Evolutionary conservation across 371 early-diverging fungal species (phyloP).

Genomic region (Mucor circinelloides): DNA sequence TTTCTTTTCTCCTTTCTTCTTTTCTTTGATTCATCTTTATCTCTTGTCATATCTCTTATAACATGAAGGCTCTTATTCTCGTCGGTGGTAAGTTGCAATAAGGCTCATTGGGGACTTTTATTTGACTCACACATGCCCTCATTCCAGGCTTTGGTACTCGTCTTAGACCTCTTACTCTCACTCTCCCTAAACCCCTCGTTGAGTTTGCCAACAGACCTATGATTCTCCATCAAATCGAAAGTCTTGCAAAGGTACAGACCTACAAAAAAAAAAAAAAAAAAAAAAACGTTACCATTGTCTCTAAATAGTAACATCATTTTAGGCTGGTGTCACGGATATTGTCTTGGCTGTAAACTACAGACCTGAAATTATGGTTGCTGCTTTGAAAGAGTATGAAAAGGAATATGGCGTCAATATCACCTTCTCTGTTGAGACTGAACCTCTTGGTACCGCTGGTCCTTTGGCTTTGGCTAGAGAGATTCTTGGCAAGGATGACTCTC

Average conservation of each 20-base stretch:
- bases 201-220: constrained; percentile 99
- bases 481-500: constrained; percentile 86
- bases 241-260: constrained; percentile 84
- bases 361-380: constrained; percentile 93
- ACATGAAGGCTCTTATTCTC: constrained; percentile 98
- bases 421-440: constrained; percentile 96
- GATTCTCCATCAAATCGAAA: constrained; percentile 99
- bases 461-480: constrained; percentile 92
- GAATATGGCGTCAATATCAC: constrained; percentile 91
- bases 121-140: too few relatives aligned
- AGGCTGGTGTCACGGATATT: constrained; percentile 97
- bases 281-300: neutral
- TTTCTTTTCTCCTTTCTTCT: constrained; percentile 17
- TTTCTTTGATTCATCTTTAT: constrained; percentile 1
- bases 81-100: constrained; percentile 83
- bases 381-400: constrained; percentile 85
- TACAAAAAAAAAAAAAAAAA: neutral
- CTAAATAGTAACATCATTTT: constrained; percentile 3
- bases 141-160: constrained; percentile 95
- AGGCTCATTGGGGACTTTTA: too few relatives aligned
- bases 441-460: constrained; percentile 98
- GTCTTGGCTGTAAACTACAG: constrained; percentile 99
- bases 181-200: constrained; percentile 98
- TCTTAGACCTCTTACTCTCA: constrained; percentile 97
- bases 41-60: neutral